Base-by-base conservation (phyloP, 805 yeast genomes). In the Metschnikowia similis region DNA sequence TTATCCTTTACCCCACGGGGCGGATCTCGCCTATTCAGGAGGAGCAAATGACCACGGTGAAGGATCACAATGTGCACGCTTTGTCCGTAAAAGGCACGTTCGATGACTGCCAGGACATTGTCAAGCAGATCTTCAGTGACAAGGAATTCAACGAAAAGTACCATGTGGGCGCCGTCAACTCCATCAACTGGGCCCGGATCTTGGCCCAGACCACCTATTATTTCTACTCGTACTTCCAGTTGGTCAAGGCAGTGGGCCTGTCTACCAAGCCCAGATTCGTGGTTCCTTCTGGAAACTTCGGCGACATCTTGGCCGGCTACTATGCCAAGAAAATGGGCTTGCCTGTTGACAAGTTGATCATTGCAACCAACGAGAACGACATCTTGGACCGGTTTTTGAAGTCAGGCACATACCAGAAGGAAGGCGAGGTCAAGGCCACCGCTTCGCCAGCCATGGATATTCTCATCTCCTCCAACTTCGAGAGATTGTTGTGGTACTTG, bases 401-500 rank as follows among this genome's bases (percentile, higher is more conserved):
- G 63, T 71, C 90, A 13, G 98, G 97, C 53, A 76, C 80, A 55
- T 94, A 94, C 64, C 90, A 85, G 60, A 91, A 89, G 76, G 75
- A 71, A 30, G 75, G 76, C 34, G 82, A 80, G 49, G 98, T 89
- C 42, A 88, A 86, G 65, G 90, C 92, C 32, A 91, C 98, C 10
- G 74, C 84, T 61, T 89, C 97, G 2, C 99, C 99, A 56, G 99
- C 99, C 41, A 94, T 94, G 99, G 99, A 94, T 69, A 94, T 94
- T 62, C 80, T 89, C 61, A 89, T 94, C 50, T 89, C 97, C 14
- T 87, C 96, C 28, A 94, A 94, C 71, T 94, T 94, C 64, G 99
- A 94, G 76, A 86, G 99, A 71, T 82, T 91, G 66, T 76, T 94
- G 58, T 94, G 99, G 99, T 90, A 88, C 65, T 80, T 91, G 66